Evolutionary conservation across 345 rosid species (phyloP), one percentile per base, ranked within the genome.

Genomic region (Pistacia integerrima): DNA sequence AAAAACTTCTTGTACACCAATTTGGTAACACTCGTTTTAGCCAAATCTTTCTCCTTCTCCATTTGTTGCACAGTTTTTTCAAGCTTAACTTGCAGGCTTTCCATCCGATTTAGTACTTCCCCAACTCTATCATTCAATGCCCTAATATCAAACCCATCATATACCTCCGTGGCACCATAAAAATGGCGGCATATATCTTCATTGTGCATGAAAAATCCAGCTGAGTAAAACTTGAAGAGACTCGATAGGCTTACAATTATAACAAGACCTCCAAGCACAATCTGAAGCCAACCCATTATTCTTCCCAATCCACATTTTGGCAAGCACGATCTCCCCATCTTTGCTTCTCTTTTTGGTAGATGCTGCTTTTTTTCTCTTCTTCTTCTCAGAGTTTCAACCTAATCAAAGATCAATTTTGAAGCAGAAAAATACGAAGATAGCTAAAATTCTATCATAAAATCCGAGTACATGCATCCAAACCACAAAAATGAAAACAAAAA

Each of bases 181-280:
- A 91, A 83, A 67, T 83, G 83, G 16, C 44, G 85, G 80, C 98
- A 91, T 36, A 85, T 84, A 71, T 91, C 98, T 79, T 90, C 93
- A 49, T 85, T 84, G 76, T 85, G 91, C 60, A 88, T 58, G 83
- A 89, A 87, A 76, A 88, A 91, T 0, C 98, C 94, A 0, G 90
- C 88, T 0, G 88, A 83, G 75, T 93, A 92, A 81, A 93, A 87
- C 80, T 83, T 82, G 4, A 83, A 88, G 64, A 95, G 94, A 85
- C 93, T 91, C 16, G 89, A 83, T 67, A 90, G 28, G 66, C 98
- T 90, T 38, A 87, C 90, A 61, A 77, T 30, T 69, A 90, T 84
- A 64, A 90, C 98, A 8, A 89, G 83, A 41, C 88, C 80, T 49
- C 96, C 97, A 12, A 95, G 64, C 10, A 92, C 36, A 57, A 88